Evolutionary conservation across 768 basidiomycete species (phyloP), one percentile per base, ranked within the genome.

Genomic region (Trametes gibbosa): DNA sequence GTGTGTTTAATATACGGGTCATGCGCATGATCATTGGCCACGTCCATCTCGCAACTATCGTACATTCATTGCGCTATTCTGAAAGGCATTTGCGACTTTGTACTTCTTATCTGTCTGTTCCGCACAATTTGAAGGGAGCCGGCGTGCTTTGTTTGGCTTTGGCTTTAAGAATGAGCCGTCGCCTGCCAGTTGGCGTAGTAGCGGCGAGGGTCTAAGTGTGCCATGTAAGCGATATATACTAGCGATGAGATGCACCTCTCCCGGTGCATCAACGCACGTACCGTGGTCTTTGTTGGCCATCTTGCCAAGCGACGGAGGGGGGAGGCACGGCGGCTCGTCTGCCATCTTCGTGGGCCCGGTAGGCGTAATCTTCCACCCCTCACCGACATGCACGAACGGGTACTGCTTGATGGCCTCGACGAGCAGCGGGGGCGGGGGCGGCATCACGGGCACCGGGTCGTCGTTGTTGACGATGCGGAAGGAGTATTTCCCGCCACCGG

Each of bases 401-500:
- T 39, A 59, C 13, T 53, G 16, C 7, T 5, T 43, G 25, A 59
- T 0, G 17, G 53, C 39, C 19, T 13, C 19, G 34, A n/a, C 45
- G 16, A 43, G 35, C 9, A 29, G 32, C 17, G 41, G 32, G 9
- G 58, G 58, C 9, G 41, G 32, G 9, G 41, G 32, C 8, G 58
- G 58, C 9, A 59, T 42, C 6, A 41, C 39, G 37, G 50, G 23
- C 17, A 59, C 45, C 19, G 58, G 58, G 35, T 59, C 58, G 19
- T 41, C 35, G 19, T 48, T 27, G 39, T 59, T 59, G 51, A 59
- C 58, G 58, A 59, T 53, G 43, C 58, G 50, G 51, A 59, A 59
- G 50, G 50, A 9, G 58, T 52, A 52, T 5, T 27, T 35, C 23
- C 58, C 58, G 27, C 35, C 39, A 5, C 43, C 46, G 13, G 50